Conservation (phyloP, 768 basidiomycete species). For the Jaapia argillacea region DNA sequence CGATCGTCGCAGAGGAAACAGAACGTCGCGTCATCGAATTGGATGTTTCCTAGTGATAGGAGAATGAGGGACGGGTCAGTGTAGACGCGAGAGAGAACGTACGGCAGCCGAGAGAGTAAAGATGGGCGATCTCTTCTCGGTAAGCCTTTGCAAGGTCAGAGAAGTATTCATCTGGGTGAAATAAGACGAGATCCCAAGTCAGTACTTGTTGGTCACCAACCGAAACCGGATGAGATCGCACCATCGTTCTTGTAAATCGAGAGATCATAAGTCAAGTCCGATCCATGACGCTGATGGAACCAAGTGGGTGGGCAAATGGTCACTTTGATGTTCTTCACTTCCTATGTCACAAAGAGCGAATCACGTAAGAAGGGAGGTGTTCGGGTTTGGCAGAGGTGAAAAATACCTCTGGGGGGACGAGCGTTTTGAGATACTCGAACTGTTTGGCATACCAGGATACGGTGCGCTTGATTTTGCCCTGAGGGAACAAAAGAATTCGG, state of each 20-base stretch:
- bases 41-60: constrained; percentile 25
- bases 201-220: no score
- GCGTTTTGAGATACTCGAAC: constrained; percentile 47
- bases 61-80: constrained; percentile 19
- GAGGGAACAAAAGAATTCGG: constrained; percentile 1
- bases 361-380: no score
- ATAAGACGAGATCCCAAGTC: constrained; percentile 4
- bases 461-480: constrained; percentile 55
- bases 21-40: constrained; percentile 37
- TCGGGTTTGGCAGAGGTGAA: not conserved
- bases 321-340: constrained; percentile 59
- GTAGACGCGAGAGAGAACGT: constrained; percentile 1
- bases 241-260: constrained; percentile 54
- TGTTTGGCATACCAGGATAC: constrained; percentile 54
- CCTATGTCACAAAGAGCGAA: constrained; percentile 22
- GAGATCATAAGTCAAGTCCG: constrained; percentile 42
- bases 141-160: constrained; percentile 38
- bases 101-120: constrained; percentile 33
- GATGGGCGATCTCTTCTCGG: constrained; percentile 30
- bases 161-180: constrained; percentile 30
- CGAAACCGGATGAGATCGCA: constrained; percentile 13
- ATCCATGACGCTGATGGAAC: constrained; percentile 62
- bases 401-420: constrained; percentile 45
- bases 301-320: constrained; percentile 65
- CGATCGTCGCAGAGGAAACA: constrained; percentile 57